Percentiles rank a stretch among this genome's conserved stretches.
Evolutionary conservation across 1,284 basidiomycete species (phyloP).

Genomic region (Malassezia caprae): DNA sequence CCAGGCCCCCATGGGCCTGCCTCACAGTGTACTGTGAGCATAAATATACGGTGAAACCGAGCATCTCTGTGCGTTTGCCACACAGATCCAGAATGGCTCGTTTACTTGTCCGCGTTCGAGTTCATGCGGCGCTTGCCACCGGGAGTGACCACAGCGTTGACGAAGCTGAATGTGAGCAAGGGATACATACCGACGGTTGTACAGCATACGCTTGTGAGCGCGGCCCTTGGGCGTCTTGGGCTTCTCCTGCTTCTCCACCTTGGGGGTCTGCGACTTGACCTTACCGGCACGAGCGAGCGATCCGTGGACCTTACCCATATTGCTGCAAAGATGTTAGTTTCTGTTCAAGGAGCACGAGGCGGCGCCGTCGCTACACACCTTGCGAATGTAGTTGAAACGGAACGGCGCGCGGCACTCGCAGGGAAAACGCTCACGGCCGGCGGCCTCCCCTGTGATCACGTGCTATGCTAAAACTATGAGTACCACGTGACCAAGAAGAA

Average conservation of each 20-base stretch:
- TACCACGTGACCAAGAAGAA: slow-evolving; percentile 12
- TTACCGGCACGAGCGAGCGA: slow-evolving; percentile 99
- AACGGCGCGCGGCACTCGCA: not conserved
- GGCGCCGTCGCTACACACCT: slow-evolving; percentile 5
- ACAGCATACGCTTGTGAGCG: slow-evolving; percentile 87
- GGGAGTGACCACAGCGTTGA: slow-evolving; percentile 80
- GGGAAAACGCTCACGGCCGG: not conserved
- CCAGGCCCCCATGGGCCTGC: not conserved
- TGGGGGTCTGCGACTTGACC: slow-evolving; percentile 91
- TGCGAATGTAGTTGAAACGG: slow-evolving; percentile 13
- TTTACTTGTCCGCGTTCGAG: slow-evolving; percentile 46
- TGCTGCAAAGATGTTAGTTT: slow-evolving; percentile 17
- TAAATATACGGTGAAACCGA: slow-evolving; percentile 1
- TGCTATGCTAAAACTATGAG: slow-evolving; percentile 6
- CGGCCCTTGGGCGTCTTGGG: slow-evolving; percentile 91
- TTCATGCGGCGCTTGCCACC: slow-evolving; percentile 89
- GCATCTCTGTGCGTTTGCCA: not conserved
- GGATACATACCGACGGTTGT: slow-evolving; percentile 74
- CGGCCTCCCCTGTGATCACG: not conserved
- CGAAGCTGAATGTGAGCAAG: slow-evolving; percentile 58
- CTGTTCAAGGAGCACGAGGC: not conserved
- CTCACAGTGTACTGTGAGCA: not conserved
- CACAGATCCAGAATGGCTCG: slow-evolving; percentile 32
- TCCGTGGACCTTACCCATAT: slow-evolving; percentile 75
- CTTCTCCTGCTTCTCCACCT: slow-evolving; percentile 91